Percentiles rank a stretch among this genome's conserved stretches.
Evolutionary conservation across 495 filamentous ascomycete species (phyloP).

Genomic region (Cladorrhinum samala): DNA sequence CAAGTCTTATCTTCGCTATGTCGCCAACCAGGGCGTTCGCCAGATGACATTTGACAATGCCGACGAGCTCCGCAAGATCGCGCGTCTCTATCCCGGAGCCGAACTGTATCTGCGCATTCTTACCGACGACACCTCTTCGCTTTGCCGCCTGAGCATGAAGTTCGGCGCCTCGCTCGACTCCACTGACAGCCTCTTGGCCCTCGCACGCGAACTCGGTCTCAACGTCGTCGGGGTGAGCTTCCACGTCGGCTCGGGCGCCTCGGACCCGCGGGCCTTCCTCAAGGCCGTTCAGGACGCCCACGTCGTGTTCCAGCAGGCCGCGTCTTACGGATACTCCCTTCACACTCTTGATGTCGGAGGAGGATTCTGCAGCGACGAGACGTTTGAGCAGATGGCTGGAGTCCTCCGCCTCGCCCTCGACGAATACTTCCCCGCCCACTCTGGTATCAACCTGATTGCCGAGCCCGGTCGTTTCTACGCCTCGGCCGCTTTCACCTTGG

Average conservation of each 20-base stretch:
- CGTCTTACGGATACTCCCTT: conserved; percentile 67
- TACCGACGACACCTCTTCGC: conserved; percentile 90
- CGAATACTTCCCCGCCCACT: conserved; percentile 72
- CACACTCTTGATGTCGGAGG: conserved; percentile 92
- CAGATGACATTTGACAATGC: conserved; percentile 99
- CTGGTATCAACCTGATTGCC: conserved; percentile 74
- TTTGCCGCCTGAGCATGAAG: conserved; percentile 93
- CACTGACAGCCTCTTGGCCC: conserved; percentile 66
- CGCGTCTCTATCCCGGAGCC: conserved; percentile 78
- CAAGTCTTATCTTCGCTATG: conserved; percentile 91
- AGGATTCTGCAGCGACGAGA: conserved; percentile 73
- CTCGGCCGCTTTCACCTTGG: conserved; percentile 84
- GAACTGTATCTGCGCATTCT: conserved; percentile 90
- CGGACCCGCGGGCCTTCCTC: conserved; percentile 78
- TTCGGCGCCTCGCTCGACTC: conserved; percentile 86
- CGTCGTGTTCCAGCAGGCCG: conserved; percentile 82
- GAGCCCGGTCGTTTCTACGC: conserved; percentile 97
- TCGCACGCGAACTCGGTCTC: conserved; percentile 82
- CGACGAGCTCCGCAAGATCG: conserved; percentile 97
- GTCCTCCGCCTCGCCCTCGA: conserved; percentile 77
- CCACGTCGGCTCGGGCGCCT: conserved; percentile 93
- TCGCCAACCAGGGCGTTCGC: conserved; percentile 74
- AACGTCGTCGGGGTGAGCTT: conserved; percentile 97
- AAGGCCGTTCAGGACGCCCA: conserved; percentile 88
- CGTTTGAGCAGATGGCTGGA: conserved; percentile 82